Conservation (phyloP, 2,329 filamentous ascomycete species). For the Hypoxylon sp. region DNA sequence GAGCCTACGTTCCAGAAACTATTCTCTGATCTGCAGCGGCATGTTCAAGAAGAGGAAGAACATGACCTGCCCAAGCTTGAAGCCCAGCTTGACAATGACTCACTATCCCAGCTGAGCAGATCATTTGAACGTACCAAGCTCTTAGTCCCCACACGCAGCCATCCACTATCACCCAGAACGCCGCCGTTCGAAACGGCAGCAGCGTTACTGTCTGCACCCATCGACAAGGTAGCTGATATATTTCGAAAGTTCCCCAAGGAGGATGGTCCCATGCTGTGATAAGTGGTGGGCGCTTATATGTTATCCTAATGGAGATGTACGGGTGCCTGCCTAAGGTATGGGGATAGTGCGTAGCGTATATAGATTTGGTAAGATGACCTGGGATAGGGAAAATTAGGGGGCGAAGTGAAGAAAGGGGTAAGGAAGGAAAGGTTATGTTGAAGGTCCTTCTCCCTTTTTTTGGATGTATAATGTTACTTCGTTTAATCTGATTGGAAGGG, state of each 20-base stretch:
- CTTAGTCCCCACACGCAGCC: conserved; percentile 67
- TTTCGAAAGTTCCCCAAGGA: conserved; percentile 68
- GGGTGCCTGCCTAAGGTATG: neutral
- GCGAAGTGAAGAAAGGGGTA: too few relatives aligned
- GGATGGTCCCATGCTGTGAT: conserved; percentile 20
- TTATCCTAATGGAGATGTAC: neutral
- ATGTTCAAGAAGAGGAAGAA: conserved; percentile 67
- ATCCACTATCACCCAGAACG: conserved; percentile 65
- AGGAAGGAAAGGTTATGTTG: too few relatives aligned
- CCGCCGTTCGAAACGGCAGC: conserved; percentile 70
- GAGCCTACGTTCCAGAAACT: conserved; percentile 59
- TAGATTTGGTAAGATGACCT: too few relatives aligned
- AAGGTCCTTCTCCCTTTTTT: too few relatives aligned
- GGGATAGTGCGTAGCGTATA: too few relatives aligned
- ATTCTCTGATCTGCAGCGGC: conserved; percentile 60
- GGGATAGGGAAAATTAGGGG: too few relatives aligned
- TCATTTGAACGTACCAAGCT: conserved; percentile 67
- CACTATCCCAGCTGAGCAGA: conserved; percentile 57
- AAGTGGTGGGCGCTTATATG: neutral
- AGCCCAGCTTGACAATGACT: conserved; percentile 55
- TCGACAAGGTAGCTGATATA: conserved; percentile 69
- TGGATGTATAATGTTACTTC: too few relatives aligned
- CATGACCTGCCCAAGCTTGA: conserved; percentile 66
- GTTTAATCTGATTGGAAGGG: too few relatives aligned
- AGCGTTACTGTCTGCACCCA: conserved; percentile 68